Percentiles rank a stretch among this genome's conserved stretches.
Evolutionary conservation across 2,329 filamentous ascomycete species (phyloP).

Genomic region (Fusarium zealandicum): DNA sequence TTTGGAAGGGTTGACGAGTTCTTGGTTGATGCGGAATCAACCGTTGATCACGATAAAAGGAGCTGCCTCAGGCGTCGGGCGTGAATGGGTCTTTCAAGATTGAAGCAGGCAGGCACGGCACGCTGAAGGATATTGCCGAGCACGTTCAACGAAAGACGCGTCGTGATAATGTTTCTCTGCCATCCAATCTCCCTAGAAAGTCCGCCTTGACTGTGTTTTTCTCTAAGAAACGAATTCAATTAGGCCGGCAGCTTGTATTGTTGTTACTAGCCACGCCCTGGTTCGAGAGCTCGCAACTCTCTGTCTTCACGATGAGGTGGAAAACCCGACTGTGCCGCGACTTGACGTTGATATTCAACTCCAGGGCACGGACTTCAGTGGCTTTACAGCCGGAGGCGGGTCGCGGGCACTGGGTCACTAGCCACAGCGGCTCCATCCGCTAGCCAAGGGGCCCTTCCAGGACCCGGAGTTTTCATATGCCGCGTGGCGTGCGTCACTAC

Average conservation of each 20-base stretch:
- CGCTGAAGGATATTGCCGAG: conserved; percentile 8
- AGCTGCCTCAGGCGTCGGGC: conserved; percentile 23
- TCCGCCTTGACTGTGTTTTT: neutral
- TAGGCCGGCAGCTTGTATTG: no score
- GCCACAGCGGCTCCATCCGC: conserved; percentile 39
- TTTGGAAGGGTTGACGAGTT: conserved; percentile 1
- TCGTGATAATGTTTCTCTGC: conserved; percentile 17
- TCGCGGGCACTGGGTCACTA: conserved; percentile 12
- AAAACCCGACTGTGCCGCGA: conserved; percentile 3
- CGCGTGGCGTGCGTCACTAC: conserved; percentile 21
- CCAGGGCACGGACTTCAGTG: conserved; percentile 20
- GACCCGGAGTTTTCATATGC: neutral
- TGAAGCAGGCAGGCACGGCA: conserved; percentile 26
- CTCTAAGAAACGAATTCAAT: neutral
- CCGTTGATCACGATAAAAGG: conserved; percentile 10
- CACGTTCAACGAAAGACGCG: conserved; percentile 11
- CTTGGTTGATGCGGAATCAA: neutral
- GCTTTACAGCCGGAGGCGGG: conserved; percentile 26
- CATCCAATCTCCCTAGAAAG: conserved; percentile 10
- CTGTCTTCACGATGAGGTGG: conserved; percentile 12
- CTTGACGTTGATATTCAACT: conserved; percentile 24
- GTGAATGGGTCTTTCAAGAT: conserved; percentile 7
- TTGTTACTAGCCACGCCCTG: neutral
- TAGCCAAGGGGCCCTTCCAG: conserved; percentile 10
- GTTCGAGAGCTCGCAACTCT: conserved; percentile 4